Evolutionary conservation across 176 grass and related monocot genomes (phyloP).

Genomic region (Ensete ventricosum): DNA sequence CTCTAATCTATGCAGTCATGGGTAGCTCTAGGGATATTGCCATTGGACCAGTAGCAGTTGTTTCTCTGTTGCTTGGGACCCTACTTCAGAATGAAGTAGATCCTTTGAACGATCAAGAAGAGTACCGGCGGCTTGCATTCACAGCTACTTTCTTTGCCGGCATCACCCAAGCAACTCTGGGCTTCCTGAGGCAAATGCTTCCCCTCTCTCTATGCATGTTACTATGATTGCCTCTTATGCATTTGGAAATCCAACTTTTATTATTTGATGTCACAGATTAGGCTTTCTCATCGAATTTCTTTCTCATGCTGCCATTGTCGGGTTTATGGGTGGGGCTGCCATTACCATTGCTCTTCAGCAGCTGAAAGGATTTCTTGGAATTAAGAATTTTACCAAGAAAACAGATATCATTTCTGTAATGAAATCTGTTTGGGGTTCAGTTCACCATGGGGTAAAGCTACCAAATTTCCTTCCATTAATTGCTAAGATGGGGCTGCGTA

Average conservation of each 20-base stretch:
- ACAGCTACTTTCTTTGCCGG: slow-evolving; percentile 96
- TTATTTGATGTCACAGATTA: slow-evolving; percentile 42
- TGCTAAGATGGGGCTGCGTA: background rate
- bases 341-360: slow-evolving; percentile 92
- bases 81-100: slow-evolving; percentile 74
- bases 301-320: slow-evolving; percentile 89
- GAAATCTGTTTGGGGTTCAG: slow-evolving; percentile 63
- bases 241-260: background rate
- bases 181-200: slow-evolving; percentile 59
- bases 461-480: background rate
- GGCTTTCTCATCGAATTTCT: slow-evolving; percentile 93
- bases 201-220: background rate
- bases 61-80: slow-evolving; percentile 75
- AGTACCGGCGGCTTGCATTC: slow-evolving; percentile 72
- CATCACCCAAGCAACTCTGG: slow-evolving; percentile 77
- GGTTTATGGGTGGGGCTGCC: slow-evolving; percentile 91
- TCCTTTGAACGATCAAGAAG: slow-evolving; percentile 45
- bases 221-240: background rate
- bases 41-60: slow-evolving; percentile 84
- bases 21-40: slow-evolving; percentile 93
- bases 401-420: slow-evolving; percentile 89
- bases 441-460: slow-evolving; percentile 61
- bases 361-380: slow-evolving; percentile 74
- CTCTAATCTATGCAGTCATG: slow-evolving; percentile 84
- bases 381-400: slow-evolving; percentile 77